These are phyloP conservation scores for Phytophthora melonis DNA, from an alignment of 352 stramenopile genomes.

Conservation along the genomic window DNA sequence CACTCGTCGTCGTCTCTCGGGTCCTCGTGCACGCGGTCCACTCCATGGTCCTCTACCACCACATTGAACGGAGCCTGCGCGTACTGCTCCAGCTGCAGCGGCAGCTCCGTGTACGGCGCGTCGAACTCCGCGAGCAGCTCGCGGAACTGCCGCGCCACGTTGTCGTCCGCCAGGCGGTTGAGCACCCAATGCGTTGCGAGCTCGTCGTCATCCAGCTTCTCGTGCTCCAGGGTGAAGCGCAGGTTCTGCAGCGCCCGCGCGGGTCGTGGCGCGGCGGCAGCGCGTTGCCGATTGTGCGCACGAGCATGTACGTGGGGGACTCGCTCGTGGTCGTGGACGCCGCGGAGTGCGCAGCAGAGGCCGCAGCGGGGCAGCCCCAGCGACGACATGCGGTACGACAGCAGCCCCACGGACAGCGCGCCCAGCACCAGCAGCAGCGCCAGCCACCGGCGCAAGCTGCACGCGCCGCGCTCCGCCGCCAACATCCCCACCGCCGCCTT, in stretches of 20 bases:
- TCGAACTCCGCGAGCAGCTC: constrained; percentile 48
- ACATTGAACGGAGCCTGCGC: constrained; percentile 49
- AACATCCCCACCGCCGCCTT: neutral
- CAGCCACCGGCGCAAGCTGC: constrained; percentile 27
- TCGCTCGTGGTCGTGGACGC: neutral
- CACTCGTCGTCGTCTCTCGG: constrained; percentile 37
- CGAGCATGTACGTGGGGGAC: constrained; percentile 42
- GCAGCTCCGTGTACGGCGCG: constrained; percentile 52
- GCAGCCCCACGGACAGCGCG: constrained; percentile 34
- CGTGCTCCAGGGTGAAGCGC: constrained; percentile 61
- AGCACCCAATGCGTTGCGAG: constrained; percentile 60
- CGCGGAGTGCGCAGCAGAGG: constrained; percentile 1
- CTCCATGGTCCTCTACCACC: constrained; percentile 50
- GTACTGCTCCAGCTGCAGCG: constrained; percentile 47
- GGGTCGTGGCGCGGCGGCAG: constrained; percentile 65
- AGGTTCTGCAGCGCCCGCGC: constrained; percentile 52
- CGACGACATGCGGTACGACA: constrained; percentile 34
- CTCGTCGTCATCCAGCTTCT: constrained; percentile 45
- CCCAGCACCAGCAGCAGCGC: constrained; percentile 27
- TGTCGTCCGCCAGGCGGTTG: constrained; percentile 53
- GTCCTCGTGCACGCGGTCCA: constrained; percentile 45
- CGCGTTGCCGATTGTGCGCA: constrained; percentile 60
- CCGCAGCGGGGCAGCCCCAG: neutral
- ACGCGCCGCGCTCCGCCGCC: neutral
- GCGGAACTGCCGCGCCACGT: constrained; percentile 37